phyloP scores from a whole-genome alignment of 2,329 filamentous ascomycete species.

The Paecilomyces variotii region DNA sequence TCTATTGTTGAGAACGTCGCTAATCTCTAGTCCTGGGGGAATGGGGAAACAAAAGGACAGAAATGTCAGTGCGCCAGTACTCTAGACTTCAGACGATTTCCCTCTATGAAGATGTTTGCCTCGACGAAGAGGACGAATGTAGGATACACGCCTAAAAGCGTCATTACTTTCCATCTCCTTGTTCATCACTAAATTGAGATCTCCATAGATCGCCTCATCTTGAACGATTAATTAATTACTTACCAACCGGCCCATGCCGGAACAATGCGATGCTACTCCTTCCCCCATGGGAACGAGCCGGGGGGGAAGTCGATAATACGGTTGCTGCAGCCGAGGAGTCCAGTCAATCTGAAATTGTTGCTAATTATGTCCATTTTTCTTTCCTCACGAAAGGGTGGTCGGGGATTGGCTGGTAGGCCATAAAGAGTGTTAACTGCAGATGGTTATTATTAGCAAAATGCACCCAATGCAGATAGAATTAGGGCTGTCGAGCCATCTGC shows the following conservation, averaged over 20 bases:
- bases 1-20: too few species aligned
- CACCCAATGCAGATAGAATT: background rate
- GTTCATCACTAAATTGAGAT: background rate
- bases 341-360: background rate
- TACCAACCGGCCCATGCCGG: background rate
- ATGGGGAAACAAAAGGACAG: too few species aligned
- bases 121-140: background rate
- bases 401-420: background rate
- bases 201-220: background rate
- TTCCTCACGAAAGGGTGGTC: background rate
- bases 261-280: background rate
- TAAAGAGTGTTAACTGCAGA: background rate
- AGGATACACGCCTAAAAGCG: background rate
- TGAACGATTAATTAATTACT: background rate
- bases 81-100: too few species aligned
- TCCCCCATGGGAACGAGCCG: background rate
- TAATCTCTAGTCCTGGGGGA: too few species aligned
- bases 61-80: too few species aligned
- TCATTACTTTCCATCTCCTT: background rate
- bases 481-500: background rate
- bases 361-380: slow-evolving; percentile 4
- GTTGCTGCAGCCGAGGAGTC: background rate
- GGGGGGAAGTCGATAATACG: background rate
- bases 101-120: too few species aligned
- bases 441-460: slow-evolving; percentile 4